A percentile compares a stretch with the other conserved stretches of the same genome.
phyloP scores from a whole-genome alignment of 805 yeast genomes.

The Yarrowia yakushimensis region DNA sequence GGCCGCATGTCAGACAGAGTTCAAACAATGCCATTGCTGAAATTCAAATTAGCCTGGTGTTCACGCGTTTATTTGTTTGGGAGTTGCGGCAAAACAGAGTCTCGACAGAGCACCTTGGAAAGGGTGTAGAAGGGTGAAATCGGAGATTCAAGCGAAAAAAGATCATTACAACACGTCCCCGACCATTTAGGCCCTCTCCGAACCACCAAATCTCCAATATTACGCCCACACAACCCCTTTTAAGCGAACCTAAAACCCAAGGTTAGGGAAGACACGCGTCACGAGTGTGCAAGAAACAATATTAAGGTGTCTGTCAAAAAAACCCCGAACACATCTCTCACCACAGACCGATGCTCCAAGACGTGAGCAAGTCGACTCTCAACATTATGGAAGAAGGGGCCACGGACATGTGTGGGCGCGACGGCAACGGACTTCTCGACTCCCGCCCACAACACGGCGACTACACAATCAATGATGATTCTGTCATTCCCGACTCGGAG shows the following conservation, averaged over 20 bases:
- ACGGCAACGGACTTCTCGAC: not conserved
- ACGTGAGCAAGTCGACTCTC: constrained; percentile 23
- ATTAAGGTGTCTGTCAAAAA: not conserved
- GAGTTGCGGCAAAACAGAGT: not conserved
- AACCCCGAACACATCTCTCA: not conserved
- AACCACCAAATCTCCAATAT: too few species aligned
- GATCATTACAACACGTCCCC: too few species aligned
- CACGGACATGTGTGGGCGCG: not conserved
- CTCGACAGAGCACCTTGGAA: not conserved
- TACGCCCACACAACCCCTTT: not conserved
- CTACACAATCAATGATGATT: constrained; percentile 56
- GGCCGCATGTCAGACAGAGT: not conserved
- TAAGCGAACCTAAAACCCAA: not conserved
- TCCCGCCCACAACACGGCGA: not conserved
- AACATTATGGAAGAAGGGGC: constrained; percentile 8
- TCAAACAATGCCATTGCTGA: not conserved
- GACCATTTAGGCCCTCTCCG: too few species aligned
- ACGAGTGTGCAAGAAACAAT: too few species aligned
- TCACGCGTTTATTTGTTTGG: constrained; percentile 7
- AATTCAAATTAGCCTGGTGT: not conserved
- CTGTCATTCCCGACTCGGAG: constrained; percentile 74
- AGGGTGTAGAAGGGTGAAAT: not conserved
- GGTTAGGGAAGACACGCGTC: constrained; percentile 7
- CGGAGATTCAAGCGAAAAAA: not conserved
- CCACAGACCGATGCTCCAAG: constrained; percentile 4